Evolutionary conservation across 2,329 filamentous ascomycete species (phyloP).

Genomic region (Alternaria alternata): DNA sequence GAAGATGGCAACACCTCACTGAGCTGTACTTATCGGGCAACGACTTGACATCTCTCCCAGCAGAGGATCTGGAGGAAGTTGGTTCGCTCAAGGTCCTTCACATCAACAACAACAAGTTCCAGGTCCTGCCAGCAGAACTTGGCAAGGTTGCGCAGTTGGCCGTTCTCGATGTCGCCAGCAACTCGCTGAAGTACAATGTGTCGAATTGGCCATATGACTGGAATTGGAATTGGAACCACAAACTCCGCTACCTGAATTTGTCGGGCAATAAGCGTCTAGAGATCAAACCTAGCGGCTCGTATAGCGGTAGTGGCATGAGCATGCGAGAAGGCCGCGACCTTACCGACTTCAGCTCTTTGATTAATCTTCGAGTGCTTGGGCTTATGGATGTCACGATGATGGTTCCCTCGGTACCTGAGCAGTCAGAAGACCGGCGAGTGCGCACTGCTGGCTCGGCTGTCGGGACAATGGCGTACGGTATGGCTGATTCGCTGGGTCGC

Average conservation of each 20-base stretch:
- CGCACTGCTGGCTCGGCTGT: slow-evolving; percentile 96
- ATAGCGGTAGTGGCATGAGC: slow-evolving; percentile 57
- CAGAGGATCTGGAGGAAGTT: slow-evolving; percentile 91
- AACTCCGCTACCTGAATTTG: slow-evolving; percentile 92
- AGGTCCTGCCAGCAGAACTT: slow-evolving; percentile 92
- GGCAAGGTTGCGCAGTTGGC: slow-evolving; percentile 92
- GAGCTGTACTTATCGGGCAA: slow-evolving; percentile 97
- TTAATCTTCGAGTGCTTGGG: slow-evolving; percentile 85
- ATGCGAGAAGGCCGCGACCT: slow-evolving; percentile 70
- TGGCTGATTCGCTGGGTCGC: slow-evolving; percentile 93
- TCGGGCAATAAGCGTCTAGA: slow-evolving; percentile 96
- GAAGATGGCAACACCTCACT: slow-evolving; percentile 86
- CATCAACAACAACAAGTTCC: slow-evolving; percentile 98
- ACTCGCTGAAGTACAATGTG: slow-evolving; percentile 96
- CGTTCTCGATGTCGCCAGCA: slow-evolving; percentile 93
- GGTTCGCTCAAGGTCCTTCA: slow-evolving; percentile 88
- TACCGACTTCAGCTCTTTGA: slow-evolving; percentile 88
- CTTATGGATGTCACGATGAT: slow-evolving; percentile 98
- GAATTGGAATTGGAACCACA: slow-evolving; percentile 99
- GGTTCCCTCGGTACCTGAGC: slow-evolving; percentile 90
- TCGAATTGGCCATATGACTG: slow-evolving; percentile 99
- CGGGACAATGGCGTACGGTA: slow-evolving; percentile 90
- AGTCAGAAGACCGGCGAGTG: slow-evolving; percentile 93
- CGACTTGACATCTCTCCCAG: slow-evolving; percentile 87
- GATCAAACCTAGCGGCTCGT: slow-evolving; percentile 74